A percentile compares a stretch with the other conserved stretches of the same genome.
phyloP scores from a whole-genome alignment of 2,329 filamentous ascomycete genomes.

The Claviceps quebecensis region DNA sequence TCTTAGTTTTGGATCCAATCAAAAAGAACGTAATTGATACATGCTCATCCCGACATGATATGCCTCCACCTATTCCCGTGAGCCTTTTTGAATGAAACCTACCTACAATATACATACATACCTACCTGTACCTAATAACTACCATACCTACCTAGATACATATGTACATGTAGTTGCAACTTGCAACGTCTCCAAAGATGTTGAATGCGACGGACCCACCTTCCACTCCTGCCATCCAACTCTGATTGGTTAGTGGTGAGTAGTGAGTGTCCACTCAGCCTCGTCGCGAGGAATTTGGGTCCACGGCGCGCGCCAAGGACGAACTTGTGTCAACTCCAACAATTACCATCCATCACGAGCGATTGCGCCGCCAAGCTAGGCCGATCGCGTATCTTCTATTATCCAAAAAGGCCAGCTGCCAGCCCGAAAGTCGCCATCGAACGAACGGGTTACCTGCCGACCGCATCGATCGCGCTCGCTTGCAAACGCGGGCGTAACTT shows the following conservation, averaged over 20 bases:
- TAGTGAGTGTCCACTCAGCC: conserved; percentile 11
- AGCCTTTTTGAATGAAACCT: neutral
- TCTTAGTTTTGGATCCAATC: neutral
- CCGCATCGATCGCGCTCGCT: neutral
- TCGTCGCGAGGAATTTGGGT: conserved; percentile 25
- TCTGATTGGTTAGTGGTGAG: conserved; percentile 14
- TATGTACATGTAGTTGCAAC: no score
- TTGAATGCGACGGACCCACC: neutral
- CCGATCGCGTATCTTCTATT: neutral
- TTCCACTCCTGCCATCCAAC: neutral
- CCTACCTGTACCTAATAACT: no score
- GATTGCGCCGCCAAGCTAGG: conserved; percentile 6
- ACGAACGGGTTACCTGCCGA: neutral
- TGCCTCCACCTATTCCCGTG: neutral
- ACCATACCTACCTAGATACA: no score
- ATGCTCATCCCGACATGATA: neutral
- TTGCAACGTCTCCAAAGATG: no score
- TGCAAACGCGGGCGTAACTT: neutral
- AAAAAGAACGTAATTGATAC: neutral
- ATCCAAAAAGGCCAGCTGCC: neutral
- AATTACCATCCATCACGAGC: conserved; percentile 6
- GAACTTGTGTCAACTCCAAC: conserved; percentile 6
- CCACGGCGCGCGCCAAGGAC: conserved; percentile 6
- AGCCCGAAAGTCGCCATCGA: neutral
- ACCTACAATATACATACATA: no score